Conservation (phyloP, 192 early-diverging fungal species). For the Pilobolus umbonatus region DNA sequence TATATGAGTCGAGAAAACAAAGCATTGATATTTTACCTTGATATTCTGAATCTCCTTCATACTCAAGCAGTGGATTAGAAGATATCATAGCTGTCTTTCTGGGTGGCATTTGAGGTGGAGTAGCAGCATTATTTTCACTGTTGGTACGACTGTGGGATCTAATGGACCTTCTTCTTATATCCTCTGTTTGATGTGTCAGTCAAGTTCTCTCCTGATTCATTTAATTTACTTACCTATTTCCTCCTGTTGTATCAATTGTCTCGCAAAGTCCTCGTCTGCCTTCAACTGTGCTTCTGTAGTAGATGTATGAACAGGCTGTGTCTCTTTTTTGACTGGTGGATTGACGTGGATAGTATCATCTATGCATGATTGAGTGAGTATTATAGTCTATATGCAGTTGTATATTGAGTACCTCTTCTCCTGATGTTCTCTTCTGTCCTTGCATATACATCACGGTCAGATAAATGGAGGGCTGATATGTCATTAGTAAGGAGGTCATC, state of each 20-base stretch:
- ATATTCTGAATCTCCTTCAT: constrained; percentile 13
- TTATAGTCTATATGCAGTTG: neutral
- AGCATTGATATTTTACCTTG: constrained; percentile 1
- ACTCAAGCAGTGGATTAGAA: constrained; percentile 12
- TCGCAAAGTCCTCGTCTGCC: constrained; percentile 52
- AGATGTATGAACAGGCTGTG: constrained; percentile 20
- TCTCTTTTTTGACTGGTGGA: neutral
- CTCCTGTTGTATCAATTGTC: constrained; percentile 37
- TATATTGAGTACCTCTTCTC: constrained; percentile 1
- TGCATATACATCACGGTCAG: constrained; percentile 33
- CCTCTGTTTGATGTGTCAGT: neutral
- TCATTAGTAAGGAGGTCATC: constrained; percentile 33
- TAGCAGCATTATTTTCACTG: neutral
- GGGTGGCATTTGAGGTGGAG: neutral
- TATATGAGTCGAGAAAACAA: neutral
- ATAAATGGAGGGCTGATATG: constrained; percentile 32
- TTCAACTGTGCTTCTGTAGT: constrained; percentile 41
- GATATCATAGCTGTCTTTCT: constrained; percentile 8
- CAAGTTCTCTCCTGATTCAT: neutral
- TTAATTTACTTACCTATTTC: constrained; percentile 4
- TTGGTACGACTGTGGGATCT: no score
- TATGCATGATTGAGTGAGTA: no score
- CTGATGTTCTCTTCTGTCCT: constrained; percentile 23
- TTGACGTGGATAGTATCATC: constrained; percentile 15
- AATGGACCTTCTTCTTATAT: neutral